Percentiles rank a stretch among this genome's conserved stretches.
phyloP scores from a whole-genome alignment of 2,329 filamentous ascomycete genomes.

The Diaporthe caulivora region DNA sequence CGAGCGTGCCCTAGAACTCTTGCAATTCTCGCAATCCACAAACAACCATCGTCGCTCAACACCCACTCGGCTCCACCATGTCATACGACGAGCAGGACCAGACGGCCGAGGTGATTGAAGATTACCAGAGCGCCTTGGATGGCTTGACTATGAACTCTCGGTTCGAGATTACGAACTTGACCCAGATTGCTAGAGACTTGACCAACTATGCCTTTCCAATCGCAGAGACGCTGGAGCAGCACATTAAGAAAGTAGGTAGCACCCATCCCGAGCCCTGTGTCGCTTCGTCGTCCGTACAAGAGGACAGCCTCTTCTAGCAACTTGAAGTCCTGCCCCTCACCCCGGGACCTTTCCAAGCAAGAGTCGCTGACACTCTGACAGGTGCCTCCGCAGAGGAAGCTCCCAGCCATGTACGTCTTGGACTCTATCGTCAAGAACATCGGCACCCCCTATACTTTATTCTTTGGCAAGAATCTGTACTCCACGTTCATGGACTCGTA shows the following conservation, averaged over 20 bases:
- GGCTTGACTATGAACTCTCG: constrained; percentile 92
- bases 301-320: neutral
- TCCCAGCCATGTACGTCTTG: constrained; percentile 96
- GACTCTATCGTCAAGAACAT: constrained; percentile 99
- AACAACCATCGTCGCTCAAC: neutral
- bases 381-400: constrained; percentile 89
- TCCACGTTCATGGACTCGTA: constrained; percentile 98
- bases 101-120: constrained; percentile 89
- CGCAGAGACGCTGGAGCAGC: constrained; percentile 88
- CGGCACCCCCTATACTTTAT: constrained; percentile 95
- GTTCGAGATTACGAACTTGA: constrained; percentile 97
- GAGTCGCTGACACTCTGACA: constrained; percentile 56
- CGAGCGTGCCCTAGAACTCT: constrained; percentile 27
- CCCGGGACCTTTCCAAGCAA: neutral
- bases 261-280: constrained; percentile 1
- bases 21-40: constrained; percentile 11
- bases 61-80: constrained; percentile 52
- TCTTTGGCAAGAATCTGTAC: constrained; percentile 92
- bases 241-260: constrained; percentile 90
- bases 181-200: constrained; percentile 96
- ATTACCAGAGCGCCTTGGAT: constrained; percentile 93
- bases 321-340: neutral
- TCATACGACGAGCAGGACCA: constrained; percentile 62
- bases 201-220: constrained; percentile 96
- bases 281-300: constrained; percentile 28